These are phyloP conservation scores for Paraconiothyrium sp. DNA, from an alignment of 2,329 filamentous ascomycete genomes.

Conservation along the genomic window DNA sequence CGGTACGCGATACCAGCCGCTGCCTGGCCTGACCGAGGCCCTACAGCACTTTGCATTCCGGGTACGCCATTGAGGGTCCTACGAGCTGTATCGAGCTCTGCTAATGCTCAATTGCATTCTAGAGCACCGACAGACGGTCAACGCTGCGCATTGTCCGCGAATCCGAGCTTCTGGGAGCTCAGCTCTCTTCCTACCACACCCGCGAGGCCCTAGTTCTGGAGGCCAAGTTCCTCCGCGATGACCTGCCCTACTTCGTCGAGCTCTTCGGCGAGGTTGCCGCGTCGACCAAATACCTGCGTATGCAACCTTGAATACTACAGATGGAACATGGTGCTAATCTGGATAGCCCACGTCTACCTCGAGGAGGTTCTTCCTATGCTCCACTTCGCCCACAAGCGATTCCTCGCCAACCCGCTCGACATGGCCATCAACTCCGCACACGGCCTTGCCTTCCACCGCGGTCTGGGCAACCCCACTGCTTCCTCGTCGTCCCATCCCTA, in stretches of 20 bases:
- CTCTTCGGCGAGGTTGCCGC: constrained; percentile 90
- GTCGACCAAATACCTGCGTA: constrained; percentile 83
- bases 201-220: constrained; percentile 92
- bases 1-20: constrained; percentile 89
- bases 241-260: constrained; percentile 97
- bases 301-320: constrained; percentile 25
- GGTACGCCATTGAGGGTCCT: constrained; percentile 62
- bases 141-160: constrained; percentile 94
- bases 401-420: constrained; percentile 69
- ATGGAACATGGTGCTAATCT: constrained; percentile 22
- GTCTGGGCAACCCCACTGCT: constrained; percentile 82
- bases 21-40: constrained; percentile 88
- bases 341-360: constrained; percentile 82
- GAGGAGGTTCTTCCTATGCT: constrained; percentile 86
- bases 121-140: constrained; percentile 89
- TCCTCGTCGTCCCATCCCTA: constrained; percentile 76
- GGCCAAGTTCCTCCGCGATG: constrained; percentile 93
- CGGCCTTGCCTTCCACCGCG: constrained; percentile 88
- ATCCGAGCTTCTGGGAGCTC: constrained; percentile 91
- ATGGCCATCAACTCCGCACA: constrained; percentile 89
- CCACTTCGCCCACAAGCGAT: constrained; percentile 77
- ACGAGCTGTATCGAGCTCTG: constrained; percentile 22
- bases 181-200: constrained; percentile 87
- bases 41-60: constrained; percentile 98
- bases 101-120: constrained; percentile 44